These are phyloP conservation scores for Stephania japonica DNA, from an alignment of 164 flowering plant species.

Conservation along the genomic window DNA sequence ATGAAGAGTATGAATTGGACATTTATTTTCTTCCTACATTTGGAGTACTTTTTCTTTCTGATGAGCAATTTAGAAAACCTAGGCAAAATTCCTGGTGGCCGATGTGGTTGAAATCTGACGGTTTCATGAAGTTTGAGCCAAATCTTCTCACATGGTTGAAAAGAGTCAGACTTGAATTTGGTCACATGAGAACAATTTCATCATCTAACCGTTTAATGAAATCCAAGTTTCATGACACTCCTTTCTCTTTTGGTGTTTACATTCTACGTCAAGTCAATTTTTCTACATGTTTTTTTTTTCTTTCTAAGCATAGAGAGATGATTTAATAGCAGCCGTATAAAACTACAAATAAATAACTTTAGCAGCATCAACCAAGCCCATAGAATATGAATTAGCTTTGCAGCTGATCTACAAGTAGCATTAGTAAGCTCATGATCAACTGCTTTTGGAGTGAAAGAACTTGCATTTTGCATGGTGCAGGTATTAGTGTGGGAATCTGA, in stretches of 20 bases:
- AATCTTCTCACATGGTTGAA: not conserved
- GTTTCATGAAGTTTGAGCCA: not conserved
- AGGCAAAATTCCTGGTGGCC: not conserved
- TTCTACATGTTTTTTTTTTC: not conserved
- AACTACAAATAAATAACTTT: too few relatives aligned
- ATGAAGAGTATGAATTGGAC: not conserved
- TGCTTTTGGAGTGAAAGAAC: not conserved
- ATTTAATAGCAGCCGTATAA: not conserved
- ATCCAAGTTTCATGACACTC: not conserved
- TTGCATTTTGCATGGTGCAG: not conserved
- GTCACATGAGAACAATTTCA: not conserved
- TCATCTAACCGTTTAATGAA: not conserved
- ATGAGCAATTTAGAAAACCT: not conserved
- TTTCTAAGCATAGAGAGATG: not conserved
- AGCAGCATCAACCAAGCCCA: not conserved
- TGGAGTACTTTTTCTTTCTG: not conserved
- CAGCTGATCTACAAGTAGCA: not conserved
- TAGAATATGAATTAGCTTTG: not conserved
- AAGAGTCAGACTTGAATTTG: not conserved
- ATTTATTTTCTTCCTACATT: not conserved
- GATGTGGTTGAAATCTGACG: too few relatives aligned
- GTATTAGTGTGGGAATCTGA: not conserved
- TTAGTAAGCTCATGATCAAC: not conserved
- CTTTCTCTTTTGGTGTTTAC: not conserved
- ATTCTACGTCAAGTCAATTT: not conserved